Evolutionary conservation across 352 stramenopile species (phyloP), one percentile per base, ranked within the genome.

Genomic region (Phytophthora multivora): DNA sequence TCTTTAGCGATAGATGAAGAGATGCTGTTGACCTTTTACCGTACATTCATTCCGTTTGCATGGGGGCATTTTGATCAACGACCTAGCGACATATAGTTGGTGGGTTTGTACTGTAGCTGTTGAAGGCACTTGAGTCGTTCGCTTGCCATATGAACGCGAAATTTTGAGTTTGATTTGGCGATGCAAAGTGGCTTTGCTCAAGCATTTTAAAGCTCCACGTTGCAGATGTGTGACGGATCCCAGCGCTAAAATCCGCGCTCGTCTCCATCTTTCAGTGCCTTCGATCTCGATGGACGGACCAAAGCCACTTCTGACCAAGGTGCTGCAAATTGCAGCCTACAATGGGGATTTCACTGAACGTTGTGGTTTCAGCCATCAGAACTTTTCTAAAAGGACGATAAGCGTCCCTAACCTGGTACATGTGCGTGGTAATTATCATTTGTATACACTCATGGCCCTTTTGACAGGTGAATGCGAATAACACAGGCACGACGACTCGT

Each of bases 131-230:
- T 23, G 21, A 23, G 28, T 1, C 6, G 3, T 33, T 4, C 13
- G 28, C 8, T 33, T 13, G 28, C 28, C 28, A 33, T 33, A 9
- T 33, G 5, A 41, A 41, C 4, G 35, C 35, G 13, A 41, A 18
- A 41, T n/a, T 35, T 18, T 35, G 11, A 23, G 36, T 16, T 49
- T 45, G 48, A 50, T 58, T 45, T 39, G 50, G 21, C 23, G 28
- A 46, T 49, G 58, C 49, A 48, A 53, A 66, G 49, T 66, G 50
- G 49, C 40, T 66, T 59, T 66, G 31, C 39, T 54, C 30, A 54
- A 60, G 49, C 25, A 25, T 36, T 45, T 49, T 25, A 52, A 33
- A 2, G 9, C 50, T 66, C 25, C 30, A 59, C 41, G 40, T 48
- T 65, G 40, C 58, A 49, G 56, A 59, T 65, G 54, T 11, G 40